Conservation (phyloP, 495 filamentous ascomycete species). For the Penicillium mononematosum region DNA sequence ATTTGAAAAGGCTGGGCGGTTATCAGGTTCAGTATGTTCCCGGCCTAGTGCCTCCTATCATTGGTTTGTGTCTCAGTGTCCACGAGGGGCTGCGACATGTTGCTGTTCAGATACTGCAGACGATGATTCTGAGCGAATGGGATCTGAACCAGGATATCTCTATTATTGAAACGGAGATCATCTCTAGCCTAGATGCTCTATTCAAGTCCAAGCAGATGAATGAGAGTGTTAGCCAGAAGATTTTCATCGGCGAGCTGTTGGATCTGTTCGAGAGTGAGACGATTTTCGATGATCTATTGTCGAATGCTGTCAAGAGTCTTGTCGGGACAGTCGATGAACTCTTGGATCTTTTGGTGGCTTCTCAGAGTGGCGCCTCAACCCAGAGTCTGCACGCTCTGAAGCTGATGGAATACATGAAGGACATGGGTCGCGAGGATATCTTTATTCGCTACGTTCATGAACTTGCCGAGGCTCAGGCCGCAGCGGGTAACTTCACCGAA, state of each 20-base stretch:
- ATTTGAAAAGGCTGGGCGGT: slow-evolving; percentile 81
- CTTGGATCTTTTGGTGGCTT: slow-evolving; percentile 88
- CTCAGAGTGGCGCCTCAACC: slow-evolving; percentile 74
- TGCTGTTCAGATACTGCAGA: slow-evolving; percentile 89
- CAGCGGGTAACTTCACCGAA: slow-evolving; percentile 78
- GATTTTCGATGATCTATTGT: slow-evolving; percentile 68
- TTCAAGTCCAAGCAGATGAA: slow-evolving; percentile 87
- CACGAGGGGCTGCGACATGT: slow-evolving; percentile 87
- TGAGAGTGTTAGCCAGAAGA: slow-evolving; percentile 86
- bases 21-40: slow-evolving; percentile 99
- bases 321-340: slow-evolving; percentile 85
- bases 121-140: slow-evolving; percentile 99
- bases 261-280: slow-evolving; percentile 74
- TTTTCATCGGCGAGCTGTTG: slow-evolving; percentile 84
- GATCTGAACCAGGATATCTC: slow-evolving; percentile 90
- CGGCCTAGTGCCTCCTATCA: slow-evolving; percentile 82
- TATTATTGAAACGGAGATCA: slow-evolving; percentile 93
- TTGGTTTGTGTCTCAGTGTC: slow-evolving; percentile 91
- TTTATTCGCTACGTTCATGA: slow-evolving; percentile 97
- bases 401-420: slow-evolving; percentile 94
- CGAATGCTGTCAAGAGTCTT: slow-evolving; percentile 71
- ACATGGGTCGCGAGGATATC: slow-evolving; percentile 96
- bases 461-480: slow-evolving; percentile 73
- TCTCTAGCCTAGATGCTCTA: slow-evolving; percentile 87
- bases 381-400: slow-evolving; percentile 86